Percentiles rank a stretch among this genome's conserved stretches.
phyloP scores from a whole-genome alignment of 1,139 yeast species.

The Kluyveromyces sp. region DNA sequence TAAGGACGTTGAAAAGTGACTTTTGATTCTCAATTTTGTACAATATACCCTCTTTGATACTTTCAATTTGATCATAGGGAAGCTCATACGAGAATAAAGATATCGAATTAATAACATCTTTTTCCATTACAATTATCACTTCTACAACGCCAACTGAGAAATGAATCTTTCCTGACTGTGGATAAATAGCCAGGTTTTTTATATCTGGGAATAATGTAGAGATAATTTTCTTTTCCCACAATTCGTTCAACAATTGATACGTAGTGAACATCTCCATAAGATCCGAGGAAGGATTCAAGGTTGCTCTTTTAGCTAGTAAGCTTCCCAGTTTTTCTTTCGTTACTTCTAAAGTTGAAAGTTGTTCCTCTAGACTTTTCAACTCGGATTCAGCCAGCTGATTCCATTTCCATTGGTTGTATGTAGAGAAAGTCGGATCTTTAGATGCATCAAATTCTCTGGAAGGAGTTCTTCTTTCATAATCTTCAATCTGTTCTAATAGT shows the following conservation, averaged over 20 bases:
- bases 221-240: constrained; percentile 8
- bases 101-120: constrained; percentile 2
- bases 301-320: not conserved
- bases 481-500: constrained; percentile 20
- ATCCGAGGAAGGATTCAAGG: constrained; percentile 1
- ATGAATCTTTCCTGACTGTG: constrained; percentile 19
- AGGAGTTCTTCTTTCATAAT: constrained; percentile 9
- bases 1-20: not conserved
- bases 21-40: not conserved
- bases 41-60: not conserved
- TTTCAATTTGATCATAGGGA: constrained; percentile 1
- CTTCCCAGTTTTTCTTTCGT: constrained; percentile 5
- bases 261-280: constrained; percentile 3
- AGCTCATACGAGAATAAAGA: constrained; percentile 3
- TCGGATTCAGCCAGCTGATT: constrained; percentile 5
- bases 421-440: constrained; percentile 5
- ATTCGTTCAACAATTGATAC: constrained; percentile 5
- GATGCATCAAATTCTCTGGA: constrained; percentile 4
- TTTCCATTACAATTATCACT: constrained; percentile 1
- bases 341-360: constrained; percentile 2
- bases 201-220: constrained; percentile 1
- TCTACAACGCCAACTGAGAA: constrained; percentile 10
- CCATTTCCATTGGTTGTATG: constrained; percentile 7
- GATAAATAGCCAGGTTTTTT: constrained; percentile 17
- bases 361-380: constrained; percentile 5